A percentile compares a stretch with the other conserved stretches of the same genome.
phyloP scores from a whole-genome alignment of 257 asterid species.

The Cruciata laevipes region DNA sequence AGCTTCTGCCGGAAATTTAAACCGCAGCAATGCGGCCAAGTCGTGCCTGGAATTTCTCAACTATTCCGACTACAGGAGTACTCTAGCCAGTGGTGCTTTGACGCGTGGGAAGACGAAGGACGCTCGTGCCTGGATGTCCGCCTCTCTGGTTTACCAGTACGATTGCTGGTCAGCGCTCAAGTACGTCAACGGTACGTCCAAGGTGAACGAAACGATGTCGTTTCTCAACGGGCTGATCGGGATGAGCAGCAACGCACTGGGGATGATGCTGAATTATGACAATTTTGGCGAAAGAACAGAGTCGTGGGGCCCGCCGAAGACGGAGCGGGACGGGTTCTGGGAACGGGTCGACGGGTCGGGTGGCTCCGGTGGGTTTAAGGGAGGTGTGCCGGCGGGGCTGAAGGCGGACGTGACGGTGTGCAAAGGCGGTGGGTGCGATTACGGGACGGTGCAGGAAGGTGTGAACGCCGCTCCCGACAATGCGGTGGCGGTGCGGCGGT shows the following conservation, averaged over 20 bases:
- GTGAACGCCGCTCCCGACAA: constrained; percentile 37
- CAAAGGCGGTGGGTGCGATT: constrained; percentile 23
- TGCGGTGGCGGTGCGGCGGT: constrained; percentile 6
- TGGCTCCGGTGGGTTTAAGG: constrained; percentile 3
- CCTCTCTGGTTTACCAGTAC: constrained; percentile 44
- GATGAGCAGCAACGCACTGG: constrained; percentile 31
- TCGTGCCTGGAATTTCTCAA: constrained; percentile 38
- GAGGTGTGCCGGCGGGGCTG: constrained; percentile 27
- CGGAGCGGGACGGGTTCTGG: constrained; percentile 43
- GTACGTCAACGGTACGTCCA: constrained; percentile 40
- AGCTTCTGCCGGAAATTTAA: constrained; percentile 30
- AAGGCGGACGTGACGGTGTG: constrained; percentile 37
- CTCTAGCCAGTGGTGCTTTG: constrained; percentile 19
- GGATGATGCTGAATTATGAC: constrained; percentile 42
- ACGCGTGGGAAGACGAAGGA: constrained; percentile 33
- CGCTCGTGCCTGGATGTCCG: constrained; percentile 70
- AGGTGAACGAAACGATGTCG: constrained; percentile 38
- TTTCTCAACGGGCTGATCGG: constrained; percentile 32
- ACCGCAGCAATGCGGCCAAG: constrained; percentile 37
- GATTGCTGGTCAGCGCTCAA: constrained; percentile 56
- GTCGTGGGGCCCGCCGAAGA: constrained; percentile 31
- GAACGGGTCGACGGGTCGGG: constrained; percentile 15
- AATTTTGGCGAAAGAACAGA: constrained; percentile 20
- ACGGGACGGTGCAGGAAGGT: constrained; percentile 32
- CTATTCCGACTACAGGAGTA: constrained; percentile 36